These are phyloP conservation scores for Gypsophila paniculata DNA, from an alignment of 179 eudicot genomes.

Conservation along the genomic window DNA sequence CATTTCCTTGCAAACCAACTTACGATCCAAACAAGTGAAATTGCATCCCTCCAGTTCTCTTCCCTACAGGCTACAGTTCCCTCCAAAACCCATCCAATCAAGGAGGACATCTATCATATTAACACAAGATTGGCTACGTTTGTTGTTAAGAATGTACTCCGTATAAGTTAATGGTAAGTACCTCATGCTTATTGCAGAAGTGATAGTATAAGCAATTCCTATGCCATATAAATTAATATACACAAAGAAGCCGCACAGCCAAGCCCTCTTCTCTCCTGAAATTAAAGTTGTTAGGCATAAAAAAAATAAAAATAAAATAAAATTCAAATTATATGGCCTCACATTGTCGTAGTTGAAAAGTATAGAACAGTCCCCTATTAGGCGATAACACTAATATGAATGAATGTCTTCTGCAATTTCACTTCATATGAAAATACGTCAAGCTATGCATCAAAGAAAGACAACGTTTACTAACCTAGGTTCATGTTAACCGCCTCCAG, in stretches of 20 bases:
- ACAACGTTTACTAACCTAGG: constrained; percentile 30
- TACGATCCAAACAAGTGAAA: neutral
- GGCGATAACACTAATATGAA: neutral
- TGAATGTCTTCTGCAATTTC: neutral
- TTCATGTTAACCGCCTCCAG: constrained; percentile 40
- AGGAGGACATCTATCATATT: neutral
- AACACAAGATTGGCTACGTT: neutral
- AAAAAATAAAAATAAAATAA: no score
- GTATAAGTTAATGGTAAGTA: constrained; percentile 21
- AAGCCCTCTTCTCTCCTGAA: constrained; percentile 56
- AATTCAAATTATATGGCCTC: constrained; percentile 3
- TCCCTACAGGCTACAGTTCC: neutral
- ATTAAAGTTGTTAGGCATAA: constrained; percentile 23
- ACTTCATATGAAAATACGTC: neutral
- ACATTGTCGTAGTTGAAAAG: neutral
- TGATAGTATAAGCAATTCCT: constrained; percentile 66
- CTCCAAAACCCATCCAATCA: neutral
- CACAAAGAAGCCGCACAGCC: constrained; percentile 49
- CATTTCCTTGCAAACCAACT: no score
- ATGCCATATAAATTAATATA: constrained; percentile 51
- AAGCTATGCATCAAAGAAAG: neutral
- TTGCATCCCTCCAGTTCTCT: no score
- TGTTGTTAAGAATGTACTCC: neutral
- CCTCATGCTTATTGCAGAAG: constrained; percentile 69
- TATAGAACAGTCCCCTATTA: neutral